A percentile compares a stretch with the other conserved stretches of the same genome.
These are phyloP conservation scores for Camellia sinensis DNA, from an alignment of 148 eudicot genomes.

Conservation along the genomic window DNA sequence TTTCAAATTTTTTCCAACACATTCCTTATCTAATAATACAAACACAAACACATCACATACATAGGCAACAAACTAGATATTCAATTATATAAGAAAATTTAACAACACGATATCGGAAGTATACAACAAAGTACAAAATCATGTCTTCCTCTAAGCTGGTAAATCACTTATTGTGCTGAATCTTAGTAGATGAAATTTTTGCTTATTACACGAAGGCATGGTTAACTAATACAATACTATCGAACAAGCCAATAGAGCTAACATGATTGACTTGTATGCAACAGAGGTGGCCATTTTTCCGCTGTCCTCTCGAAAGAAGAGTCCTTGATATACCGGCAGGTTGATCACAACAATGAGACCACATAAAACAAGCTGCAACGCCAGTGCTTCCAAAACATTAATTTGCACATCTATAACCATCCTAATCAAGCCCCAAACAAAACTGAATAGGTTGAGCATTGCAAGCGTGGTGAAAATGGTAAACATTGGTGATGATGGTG, in stretches of 20 bases:
- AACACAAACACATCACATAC: too few relatives aligned
- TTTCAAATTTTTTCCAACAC: too few relatives aligned
- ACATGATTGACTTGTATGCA: conserved; percentile 26
- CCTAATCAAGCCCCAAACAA: conserved; percentile 10
- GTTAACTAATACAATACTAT: background rate
- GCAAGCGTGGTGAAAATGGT: conserved; percentile 38
- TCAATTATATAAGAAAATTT: too few relatives aligned
- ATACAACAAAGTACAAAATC: too few relatives aligned
- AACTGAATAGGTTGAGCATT: conserved; percentile 35
- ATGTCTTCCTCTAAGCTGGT: too few relatives aligned
- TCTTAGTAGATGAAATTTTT: too few relatives aligned
- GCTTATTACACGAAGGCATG: background rate
- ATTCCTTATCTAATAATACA: too few relatives aligned
- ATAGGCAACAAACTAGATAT: too few relatives aligned
- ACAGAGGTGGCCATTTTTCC: conserved; percentile 53
- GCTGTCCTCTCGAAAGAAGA: conserved; percentile 48
- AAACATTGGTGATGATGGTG: conserved; percentile 49
- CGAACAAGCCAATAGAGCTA: conserved; percentile 26
- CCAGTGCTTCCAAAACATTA: conserved; percentile 15
- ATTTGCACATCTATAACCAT: background rate
- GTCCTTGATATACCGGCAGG: conserved; percentile 39
- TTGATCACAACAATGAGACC: conserved; percentile 34
- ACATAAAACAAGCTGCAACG: conserved; percentile 42
- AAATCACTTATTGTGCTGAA: too few relatives aligned
- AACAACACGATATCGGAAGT: too few relatives aligned